Evolutionary conservation across 148 eudicot genomes (phyloP), one percentile per base, ranked within the genome.

Genomic region (Drosera capensis): DNA sequence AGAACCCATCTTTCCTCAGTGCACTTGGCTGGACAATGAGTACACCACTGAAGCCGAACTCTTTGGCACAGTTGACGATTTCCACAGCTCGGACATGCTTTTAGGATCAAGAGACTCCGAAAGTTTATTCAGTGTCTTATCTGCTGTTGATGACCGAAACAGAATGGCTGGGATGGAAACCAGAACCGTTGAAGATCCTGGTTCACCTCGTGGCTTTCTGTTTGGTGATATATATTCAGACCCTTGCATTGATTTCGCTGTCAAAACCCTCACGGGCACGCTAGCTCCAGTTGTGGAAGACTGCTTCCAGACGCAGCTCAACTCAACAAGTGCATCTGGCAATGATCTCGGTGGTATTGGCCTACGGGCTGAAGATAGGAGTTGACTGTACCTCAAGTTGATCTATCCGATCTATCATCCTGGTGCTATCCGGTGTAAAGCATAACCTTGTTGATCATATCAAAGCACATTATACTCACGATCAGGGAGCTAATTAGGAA

Each of bases 221-320:
- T 61, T 68, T 38, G 64, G 52, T 1, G 79, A 72, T 43, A 52
- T 83, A 40, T 70, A 69, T 48, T 61, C 39, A 18, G 96, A 88
- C 55, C 96, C 94, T 7, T 88, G 96, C 66, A 74, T 83, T 31
- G 92, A 80, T 47, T 88, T 88, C 59, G 96, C 96, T 0, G 63
- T 88, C 42, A 83, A 77, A 58, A 88, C 96, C 30, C 83, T 88
- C 24, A 75, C 86, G 0, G 86, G 88, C 5, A 59, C 55, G 8
- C 60, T 71, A 2, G 45, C 18, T 41, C 45, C 45, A 6, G 23
- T 12, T 17, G 7, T 41, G 7, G 45, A 41, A n/a, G 23, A 41
- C 14, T 41, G 20, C 45, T 2, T 41, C 45, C 23, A 19, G 45
- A 3, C 1, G 7, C 45, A 41, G 1, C 45, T 34, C 38, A 2